Evolutionary conservation across 805 yeast genomes (phyloP), one percentile per base, ranked within the genome.

Genomic region (Spathaspora girioi): DNA sequence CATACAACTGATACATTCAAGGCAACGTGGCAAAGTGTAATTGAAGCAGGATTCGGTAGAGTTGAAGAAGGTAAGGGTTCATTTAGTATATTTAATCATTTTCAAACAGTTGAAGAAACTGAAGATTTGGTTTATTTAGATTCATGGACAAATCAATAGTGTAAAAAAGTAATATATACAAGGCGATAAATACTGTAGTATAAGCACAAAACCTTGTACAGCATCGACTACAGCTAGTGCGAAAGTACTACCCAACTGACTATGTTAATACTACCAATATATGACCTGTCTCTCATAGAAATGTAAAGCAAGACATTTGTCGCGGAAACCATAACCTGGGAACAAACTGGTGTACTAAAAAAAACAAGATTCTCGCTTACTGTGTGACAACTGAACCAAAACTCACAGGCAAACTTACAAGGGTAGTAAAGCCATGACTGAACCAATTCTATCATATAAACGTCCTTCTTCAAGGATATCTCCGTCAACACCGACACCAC

Each of bases 1-100:
- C 76, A 77, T 42, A 73, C 80, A 27, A 84, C 74, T 2, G 80
- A 84, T 56, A 79, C 83, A 43, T 93, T 86, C 67, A 82, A 79
- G 59, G 94, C 96, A 0, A 87, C 97, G 1, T 85, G 93, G 83
- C 90, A 86, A 58, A 84, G 92, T 62, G 84, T 88, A 1, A 66
- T 87, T 43, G 92, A 84, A 60, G 81, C 88, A 49, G 89, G 87
- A 2, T 81, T 78, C 48, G 83, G 78, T 51, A 26, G 67, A 67
- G 20, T 59, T 29, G 32, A 12, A 29, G 32, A 29, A 57, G 9
- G 52, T 29, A 14, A 31, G 35, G 12, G 35, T 10, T 51, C 46
- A 29, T 60, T 43, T 43, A 43, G 43, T 38, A 29, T 51, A 20
- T 69, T 71, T 51, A 75, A 68, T 46, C 64, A 66, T 46, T 64